Conservation (phyloP, 2,329 filamentous ascomycete genomes). For the Elsinoe necatrix region DNA sequence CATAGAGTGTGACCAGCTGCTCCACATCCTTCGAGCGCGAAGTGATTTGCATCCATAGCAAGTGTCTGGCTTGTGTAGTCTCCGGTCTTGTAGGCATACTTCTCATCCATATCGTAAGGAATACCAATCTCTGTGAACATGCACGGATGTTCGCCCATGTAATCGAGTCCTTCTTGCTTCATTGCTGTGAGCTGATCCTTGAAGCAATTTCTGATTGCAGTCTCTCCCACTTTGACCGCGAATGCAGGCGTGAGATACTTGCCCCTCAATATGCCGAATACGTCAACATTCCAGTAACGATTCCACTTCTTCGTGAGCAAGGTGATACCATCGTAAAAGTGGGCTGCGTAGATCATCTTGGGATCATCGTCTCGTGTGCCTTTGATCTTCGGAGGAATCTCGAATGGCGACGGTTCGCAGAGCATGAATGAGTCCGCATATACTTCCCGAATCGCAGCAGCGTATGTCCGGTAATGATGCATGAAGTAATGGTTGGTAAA, state of each 20-base stretch:
- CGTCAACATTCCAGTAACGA: constrained; percentile 91
- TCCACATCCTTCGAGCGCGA: constrained; percentile 73
- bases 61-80: constrained; percentile 88
- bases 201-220: constrained; percentile 88
- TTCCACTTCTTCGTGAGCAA: constrained; percentile 99
- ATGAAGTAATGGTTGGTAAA: constrained; percentile 93
- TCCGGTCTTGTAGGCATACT: constrained; percentile 88
- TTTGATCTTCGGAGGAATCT: constrained; percentile 82
- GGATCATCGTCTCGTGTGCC: constrained; percentile 81
- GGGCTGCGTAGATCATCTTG: constrained; percentile 83
- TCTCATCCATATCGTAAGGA: constrained; percentile 97
- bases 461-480: constrained; percentile 70
- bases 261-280: constrained; percentile 82
- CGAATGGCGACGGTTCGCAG: constrained; percentile 83
- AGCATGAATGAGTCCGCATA: constrained; percentile 80
- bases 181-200: constrained; percentile 78
- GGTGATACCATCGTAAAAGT: constrained; percentile 95
- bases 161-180: constrained; percentile 75
- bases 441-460: constrained; percentile 61
- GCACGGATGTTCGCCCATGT: constrained; percentile 81
- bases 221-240: constrained; percentile 86
- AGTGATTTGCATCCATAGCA: constrained; percentile 94
- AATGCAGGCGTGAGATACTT: constrained; percentile 83
- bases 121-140: constrained; percentile 94
- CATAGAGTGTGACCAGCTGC: constrained; percentile 84